Base-by-base conservation (phyloP, 148 eudicot genomes). In the Rheum nobile region DNA sequence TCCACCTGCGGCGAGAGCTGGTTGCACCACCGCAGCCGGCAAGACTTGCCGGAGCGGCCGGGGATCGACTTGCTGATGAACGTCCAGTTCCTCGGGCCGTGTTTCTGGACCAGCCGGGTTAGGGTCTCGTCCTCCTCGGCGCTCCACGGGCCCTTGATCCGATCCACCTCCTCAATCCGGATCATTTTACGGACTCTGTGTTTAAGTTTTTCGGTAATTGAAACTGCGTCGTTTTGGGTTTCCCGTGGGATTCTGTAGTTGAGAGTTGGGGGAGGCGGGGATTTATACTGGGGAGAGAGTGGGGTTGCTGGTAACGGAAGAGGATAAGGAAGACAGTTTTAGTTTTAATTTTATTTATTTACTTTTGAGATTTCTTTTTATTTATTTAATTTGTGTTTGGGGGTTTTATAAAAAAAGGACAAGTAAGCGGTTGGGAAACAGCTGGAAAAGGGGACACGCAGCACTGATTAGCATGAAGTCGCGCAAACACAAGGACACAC, bases 61-160 rank as follows among this genome's bases (percentile, higher is more conserved):
- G 75, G 75, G 34, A 72, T 72, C 4, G 59, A 72, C 16, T 46
- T 46, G 75, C 75, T 46, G 59, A 72, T 47, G 55, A 72, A 47
- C 21, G 59, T 24, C 75, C 75, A 72, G 75, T 72, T 72, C 19
- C 75, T 4, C 0, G 75, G 55, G 22, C 75, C 75, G 59, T 72
- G 75, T 8, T 46, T 46, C 21, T 72, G 19, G 14, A 72, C 75
- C 39, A 72, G 1, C 6, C 39, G 34, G 22, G 35, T 43, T 10
- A 72, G 32, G 38, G 59, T 31, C 6, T 46, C 59, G 75, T 72
- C 75, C 19, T 72, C 75, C 4, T 46, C 59, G 11, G 75, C 4
- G 24, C 61, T 46, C 75, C 75, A 72, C 2, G 75, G 75, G 22
- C 75, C 75, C 75, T 47, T 72, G 75, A 72, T 72, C 75, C 75